These are phyloP conservation scores for Fraxinus paxiana DNA, from an alignment of 305 asterid species.

Conservation along the genomic window DNA sequence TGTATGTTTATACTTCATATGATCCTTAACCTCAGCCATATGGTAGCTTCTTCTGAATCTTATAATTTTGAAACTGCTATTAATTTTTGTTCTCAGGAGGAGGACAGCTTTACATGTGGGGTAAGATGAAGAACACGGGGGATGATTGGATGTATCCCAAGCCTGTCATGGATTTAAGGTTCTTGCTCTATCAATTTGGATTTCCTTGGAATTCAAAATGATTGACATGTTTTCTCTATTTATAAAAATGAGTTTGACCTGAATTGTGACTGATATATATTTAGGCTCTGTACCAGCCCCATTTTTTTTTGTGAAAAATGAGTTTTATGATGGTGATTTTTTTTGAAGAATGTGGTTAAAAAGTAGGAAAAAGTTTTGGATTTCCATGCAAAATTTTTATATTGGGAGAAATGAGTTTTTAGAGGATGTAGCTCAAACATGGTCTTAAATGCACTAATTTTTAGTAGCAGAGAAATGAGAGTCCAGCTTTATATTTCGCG, in stretches of 20 bases:
- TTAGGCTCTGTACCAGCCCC: neutral
- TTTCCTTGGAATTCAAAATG: conserved; percentile 12
- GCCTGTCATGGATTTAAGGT: conserved; percentile 97
- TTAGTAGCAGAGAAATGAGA: neutral
- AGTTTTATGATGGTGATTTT: neutral
- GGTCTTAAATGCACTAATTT: neutral
- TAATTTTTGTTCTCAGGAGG: conserved; percentile 53
- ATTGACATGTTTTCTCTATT: neutral
- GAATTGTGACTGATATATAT: neutral
- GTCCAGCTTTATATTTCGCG: neutral
- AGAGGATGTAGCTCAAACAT: neutral
- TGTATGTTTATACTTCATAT: neutral
- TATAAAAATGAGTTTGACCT: neutral
- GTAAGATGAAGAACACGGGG: conserved; percentile 86
- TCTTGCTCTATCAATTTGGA: conserved; percentile 22
- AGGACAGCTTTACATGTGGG: conserved; percentile 99
- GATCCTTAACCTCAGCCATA: neutral
- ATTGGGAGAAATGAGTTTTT: neutral
- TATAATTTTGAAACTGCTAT: neutral
- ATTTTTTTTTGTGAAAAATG: neutral
- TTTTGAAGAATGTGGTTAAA: neutral
- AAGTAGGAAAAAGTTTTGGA: neutral
- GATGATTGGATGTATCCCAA: conserved; percentile 99
- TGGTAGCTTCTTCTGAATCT: conserved; percentile 13
- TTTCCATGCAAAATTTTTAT: neutral